phyloP scores from a whole-genome alignment of 2,329 filamentous ascomycete species.

The Aspergillus felis region DNA sequence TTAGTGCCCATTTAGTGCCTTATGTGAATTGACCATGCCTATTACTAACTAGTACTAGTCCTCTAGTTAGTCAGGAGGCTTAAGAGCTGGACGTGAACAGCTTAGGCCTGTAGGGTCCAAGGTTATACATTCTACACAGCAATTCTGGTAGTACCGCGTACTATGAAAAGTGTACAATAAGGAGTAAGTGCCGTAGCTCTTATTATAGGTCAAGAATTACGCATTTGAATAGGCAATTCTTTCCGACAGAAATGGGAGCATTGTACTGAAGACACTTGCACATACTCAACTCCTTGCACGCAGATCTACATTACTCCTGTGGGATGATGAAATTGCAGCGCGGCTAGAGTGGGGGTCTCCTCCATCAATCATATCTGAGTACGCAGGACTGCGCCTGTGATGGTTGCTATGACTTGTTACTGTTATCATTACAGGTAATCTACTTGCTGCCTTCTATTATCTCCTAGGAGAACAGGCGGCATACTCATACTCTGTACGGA shows the following conservation, averaged over 20 bases:
- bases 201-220: neutral
- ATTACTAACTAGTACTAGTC: neutral
- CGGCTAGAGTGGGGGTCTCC: neutral
- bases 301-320: conserved; percentile 1
- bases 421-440: neutral
- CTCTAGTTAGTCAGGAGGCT: neutral
- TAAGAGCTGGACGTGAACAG: neutral
- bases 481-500: too few species aligned
- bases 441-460: neutral
- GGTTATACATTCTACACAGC: neutral
- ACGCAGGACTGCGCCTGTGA: neutral
- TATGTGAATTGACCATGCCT: neutral
- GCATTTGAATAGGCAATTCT: neutral
- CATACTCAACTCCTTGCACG: neutral
- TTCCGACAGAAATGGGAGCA: neutral
- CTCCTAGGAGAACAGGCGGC: neutral
- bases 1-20: neutral
- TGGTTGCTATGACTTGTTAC: neutral
- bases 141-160: neutral
- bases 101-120: neutral
- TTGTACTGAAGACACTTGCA: neutral
- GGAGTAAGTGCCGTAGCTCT: neutral
- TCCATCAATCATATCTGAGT: neutral
- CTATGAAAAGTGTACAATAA: neutral
- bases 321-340: conserved; percentile 6